Base-by-base conservation (phyloP, 495 filamentous ascomycete species). In the Astrothelium subdiscretum region DNA sequence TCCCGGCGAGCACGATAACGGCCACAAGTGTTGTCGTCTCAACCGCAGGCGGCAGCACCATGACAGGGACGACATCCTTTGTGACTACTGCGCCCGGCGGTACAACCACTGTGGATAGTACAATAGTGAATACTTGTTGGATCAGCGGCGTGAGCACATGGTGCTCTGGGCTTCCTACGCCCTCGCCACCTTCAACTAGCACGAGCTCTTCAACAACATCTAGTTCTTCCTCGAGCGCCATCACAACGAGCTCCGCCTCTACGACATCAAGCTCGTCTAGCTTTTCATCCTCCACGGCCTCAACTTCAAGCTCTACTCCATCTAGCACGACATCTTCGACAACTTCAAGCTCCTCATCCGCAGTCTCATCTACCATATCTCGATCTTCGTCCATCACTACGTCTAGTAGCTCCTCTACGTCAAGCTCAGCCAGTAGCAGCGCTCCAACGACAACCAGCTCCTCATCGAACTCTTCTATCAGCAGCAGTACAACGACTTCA, bases 401-500 rank as follows among this genome's bases (percentile, higher is more conserved):
- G n/a, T n/a, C n/a, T n/a, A n/a, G n/a, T n/a, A n/a, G n/a, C n/a
- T n/a, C n/a, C n/a, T n/a, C n/a, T n/a, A n/a, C n/a, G n/a, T n/a
- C n/a, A n/a, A n/a, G n/a, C n/a, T n/a, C n/a, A n/a, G n/a, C n/a
- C n/a, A n/a, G n/a, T n/a, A n/a, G n/a, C n/a, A n/a, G n/a, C n/a
- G n/a, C n/a, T n/a, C n/a, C n/a, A n/a, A n/a, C n/a, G n/a, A n/a
- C n/a, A n/a, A n/a, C n/a, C n/a, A n/a, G n/a, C n/a, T n/a, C n/a
- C n/a, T n/a, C n/a, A n/a, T n/a, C n/a, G n/a, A n/a, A n/a, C n/a
- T n/a, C n/a, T n/a, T n/a, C n/a, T n/a, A n/a, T n/a, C n/a, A n/a
- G n/a, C n/a, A n/a, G n/a, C n/a, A n/a, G n/a, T n/a, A 54, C 62
- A 10, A 32, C 42, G 32, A 58, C 61, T 32, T 63, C 62, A 31